Conservation (phyloP, 2,329 filamentous ascomycete genomes). For the Pestalotiopsis sp. region DNA sequence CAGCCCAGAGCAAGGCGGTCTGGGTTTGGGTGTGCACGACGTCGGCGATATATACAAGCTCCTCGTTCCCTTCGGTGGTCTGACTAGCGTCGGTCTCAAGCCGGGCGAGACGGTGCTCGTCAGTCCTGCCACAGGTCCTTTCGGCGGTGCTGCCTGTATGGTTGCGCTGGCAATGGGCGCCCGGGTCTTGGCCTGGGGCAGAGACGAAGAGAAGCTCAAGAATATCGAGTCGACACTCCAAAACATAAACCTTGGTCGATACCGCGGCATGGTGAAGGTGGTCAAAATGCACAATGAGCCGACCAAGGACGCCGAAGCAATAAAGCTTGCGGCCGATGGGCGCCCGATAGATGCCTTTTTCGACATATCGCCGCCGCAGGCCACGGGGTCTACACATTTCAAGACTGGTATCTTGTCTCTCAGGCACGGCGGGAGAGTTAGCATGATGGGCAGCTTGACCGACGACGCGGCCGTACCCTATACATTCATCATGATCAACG, state of each 20-base stretch:
- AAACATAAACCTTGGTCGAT: slow-evolving; percentile 17
- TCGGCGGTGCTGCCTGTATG: slow-evolving; percentile 44
- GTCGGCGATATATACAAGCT: slow-evolving; percentile 18
- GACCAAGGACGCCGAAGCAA: slow-evolving; percentile 22
- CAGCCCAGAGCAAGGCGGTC: neutral
- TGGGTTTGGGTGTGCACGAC: slow-evolving; percentile 22
- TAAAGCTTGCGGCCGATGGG: slow-evolving; percentile 28
- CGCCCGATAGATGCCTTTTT: slow-evolving; percentile 40
- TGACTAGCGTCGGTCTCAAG: slow-evolving; percentile 31
- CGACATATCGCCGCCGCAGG: slow-evolving; percentile 45
- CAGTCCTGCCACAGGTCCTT: slow-evolving; percentile 48
- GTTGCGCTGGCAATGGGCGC: slow-evolving; percentile 51
- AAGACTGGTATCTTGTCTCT: slow-evolving; percentile 36
- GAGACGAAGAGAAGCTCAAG: slow-evolving; percentile 35
- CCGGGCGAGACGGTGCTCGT: slow-evolving; percentile 49
- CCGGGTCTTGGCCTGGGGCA: slow-evolving; percentile 49
- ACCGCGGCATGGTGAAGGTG: neutral
- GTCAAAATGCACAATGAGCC: slow-evolving; percentile 42
- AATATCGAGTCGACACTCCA: slow-evolving; percentile 30
- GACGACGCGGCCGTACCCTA: slow-evolving; percentile 33
- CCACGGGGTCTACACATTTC: slow-evolving; percentile 38
- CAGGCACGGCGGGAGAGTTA: slow-evolving; percentile 31
- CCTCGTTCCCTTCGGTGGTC: slow-evolving; percentile 23
- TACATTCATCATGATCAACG: slow-evolving; percentile 31
- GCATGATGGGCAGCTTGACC: slow-evolving; percentile 29